phyloP scores from a whole-genome alignment of 352 stramenopile genomes.

The Phytophthora uliginosa region DNA sequence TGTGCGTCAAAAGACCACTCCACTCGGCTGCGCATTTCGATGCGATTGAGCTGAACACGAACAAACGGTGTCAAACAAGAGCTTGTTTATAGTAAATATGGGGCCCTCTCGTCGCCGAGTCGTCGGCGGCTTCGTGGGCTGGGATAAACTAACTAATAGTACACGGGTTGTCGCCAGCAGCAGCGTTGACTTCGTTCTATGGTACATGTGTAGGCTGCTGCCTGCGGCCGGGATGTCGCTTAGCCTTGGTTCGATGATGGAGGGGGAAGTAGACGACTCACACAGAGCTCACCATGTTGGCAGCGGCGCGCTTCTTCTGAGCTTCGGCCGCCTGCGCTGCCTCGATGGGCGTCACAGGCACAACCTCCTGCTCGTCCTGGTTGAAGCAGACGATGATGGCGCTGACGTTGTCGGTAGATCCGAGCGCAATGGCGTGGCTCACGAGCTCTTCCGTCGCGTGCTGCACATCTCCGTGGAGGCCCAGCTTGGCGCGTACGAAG shows the following conservation, averaged over 20 bases:
- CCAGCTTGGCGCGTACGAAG: conserved; percentile 81
- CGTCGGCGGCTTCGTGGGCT: neutral
- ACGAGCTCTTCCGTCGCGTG: conserved; percentile 87
- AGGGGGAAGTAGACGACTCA: conserved; percentile 14
- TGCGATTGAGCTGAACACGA: neutral
- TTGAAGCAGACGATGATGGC: conserved; percentile 86
- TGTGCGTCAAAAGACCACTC: neutral
- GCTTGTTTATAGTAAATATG: conserved; percentile 43
- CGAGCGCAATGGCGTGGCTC: conserved; percentile 81
- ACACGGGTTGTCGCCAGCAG: conserved; percentile 32
- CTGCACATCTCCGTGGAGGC: conserved; percentile 77
- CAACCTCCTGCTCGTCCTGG: conserved; percentile 52
- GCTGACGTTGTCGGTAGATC: conserved; percentile 88
- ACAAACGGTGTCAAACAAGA: conserved; percentile 21
- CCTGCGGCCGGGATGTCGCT: conserved; percentile 17
- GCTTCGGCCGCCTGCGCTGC: conserved; percentile 39
- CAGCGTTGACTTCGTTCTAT: conserved; percentile 38
- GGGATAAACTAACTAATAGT: conserved; percentile 48
- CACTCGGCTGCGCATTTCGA: conserved; percentile 18
- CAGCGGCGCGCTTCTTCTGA: conserved; percentile 40
- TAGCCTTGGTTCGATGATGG: conserved; percentile 16
- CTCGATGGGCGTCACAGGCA: conserved; percentile 47
- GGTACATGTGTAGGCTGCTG: conserved; percentile 45
- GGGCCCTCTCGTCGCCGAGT: neutral
- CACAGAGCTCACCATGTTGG: conserved; percentile 16